Evolutionary conservation across 2,329 filamentous ascomycete genomes (phyloP).

Genomic region (Aspergillus fumigatus): DNA sequence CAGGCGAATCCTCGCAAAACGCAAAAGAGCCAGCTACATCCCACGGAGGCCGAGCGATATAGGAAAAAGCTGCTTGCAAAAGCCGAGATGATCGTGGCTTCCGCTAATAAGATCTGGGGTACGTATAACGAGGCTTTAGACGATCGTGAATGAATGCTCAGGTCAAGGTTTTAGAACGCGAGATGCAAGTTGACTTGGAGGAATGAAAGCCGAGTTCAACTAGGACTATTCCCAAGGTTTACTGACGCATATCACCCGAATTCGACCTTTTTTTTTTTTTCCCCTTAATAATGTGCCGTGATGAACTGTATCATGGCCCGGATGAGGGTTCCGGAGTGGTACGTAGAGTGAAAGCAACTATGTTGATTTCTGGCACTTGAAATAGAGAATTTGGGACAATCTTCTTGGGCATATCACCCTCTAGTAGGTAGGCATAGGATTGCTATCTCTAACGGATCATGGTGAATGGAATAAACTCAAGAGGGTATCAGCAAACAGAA

Average conservation of each 20-base stretch:
- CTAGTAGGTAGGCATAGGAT: not conserved
- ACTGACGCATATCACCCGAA: not conserved
- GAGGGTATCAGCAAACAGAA: not conserved
- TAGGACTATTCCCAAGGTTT: not conserved
- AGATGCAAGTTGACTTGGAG: conserved; percentile 34
- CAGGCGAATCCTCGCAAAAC: conserved; percentile 63
- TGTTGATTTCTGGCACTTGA: not conserved
- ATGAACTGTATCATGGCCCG: too few species aligned
- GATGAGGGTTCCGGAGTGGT: too few species aligned
- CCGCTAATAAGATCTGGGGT: conserved; percentile 66
- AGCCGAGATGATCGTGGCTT: conserved; percentile 63
- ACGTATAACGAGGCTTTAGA: conserved; percentile 8
- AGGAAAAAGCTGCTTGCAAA: conserved; percentile 62
- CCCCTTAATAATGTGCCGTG: not conserved
- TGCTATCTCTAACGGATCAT: not conserved
- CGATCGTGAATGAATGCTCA: conserved; percentile 1
- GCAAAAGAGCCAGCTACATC: conserved; percentile 47
- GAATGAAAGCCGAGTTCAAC: conserved; percentile 17
- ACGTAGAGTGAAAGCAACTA: too few species aligned
- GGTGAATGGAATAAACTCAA: not conserved
- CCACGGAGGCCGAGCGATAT: conserved; percentile 56
- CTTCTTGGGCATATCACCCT: not conserved
- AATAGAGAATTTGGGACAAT: not conserved
- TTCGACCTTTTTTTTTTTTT: not conserved
- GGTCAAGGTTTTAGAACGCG: conserved; percentile 24